Conservation (phyloP, 2,329 filamentous ascomycete genomes). For the Incumbomyces delicatus region DNA sequence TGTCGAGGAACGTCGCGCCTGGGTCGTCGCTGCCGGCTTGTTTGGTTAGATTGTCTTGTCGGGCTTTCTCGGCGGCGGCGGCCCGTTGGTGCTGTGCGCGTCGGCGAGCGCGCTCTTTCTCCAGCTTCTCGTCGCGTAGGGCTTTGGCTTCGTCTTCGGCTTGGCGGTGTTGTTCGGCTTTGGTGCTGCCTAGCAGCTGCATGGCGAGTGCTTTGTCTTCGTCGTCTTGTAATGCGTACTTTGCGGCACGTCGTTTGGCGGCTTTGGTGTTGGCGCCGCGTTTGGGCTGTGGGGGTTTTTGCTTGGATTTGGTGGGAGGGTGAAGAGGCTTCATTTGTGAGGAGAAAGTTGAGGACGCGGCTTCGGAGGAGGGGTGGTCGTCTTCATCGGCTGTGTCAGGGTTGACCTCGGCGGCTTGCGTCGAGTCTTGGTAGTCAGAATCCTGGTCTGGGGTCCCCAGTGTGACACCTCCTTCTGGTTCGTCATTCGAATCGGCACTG, state of each 20-base stretch:
- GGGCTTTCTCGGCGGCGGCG: conserved; percentile 52
- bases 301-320: conserved; percentile 14
- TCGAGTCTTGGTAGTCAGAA: neutral
- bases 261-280: conserved; percentile 36
- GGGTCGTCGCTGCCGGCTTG: conserved; percentile 42
- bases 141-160: conserved; percentile 57
- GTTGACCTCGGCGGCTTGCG: conserved; percentile 27
- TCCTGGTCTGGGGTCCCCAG: neutral
- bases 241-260: conserved; percentile 45
- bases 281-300: conserved; percentile 10
- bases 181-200: conserved; percentile 67
- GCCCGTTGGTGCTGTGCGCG: conserved; percentile 69
- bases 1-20: too few species aligned
- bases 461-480: conserved; percentile 8
- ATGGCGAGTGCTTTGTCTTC: conserved; percentile 81
- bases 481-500: conserved; percentile 24
- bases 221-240: conserved; percentile 89
- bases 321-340: conserved; percentile 15
- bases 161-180: conserved; percentile 56
- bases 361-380: conserved; percentile 3
- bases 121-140: conserved; percentile 60
- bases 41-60: conserved; percentile 64
- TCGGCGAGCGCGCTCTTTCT: conserved; percentile 63
- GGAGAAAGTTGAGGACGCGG: conserved; percentile 13
- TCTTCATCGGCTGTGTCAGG: conserved; percentile 6